A percentile compares a stretch with the other conserved stretches of the same genome.
These are phyloP conservation scores for Scleroderma bovista DNA, from an alignment of 768 basidiomycete species.

Conservation along the genomic window DNA sequence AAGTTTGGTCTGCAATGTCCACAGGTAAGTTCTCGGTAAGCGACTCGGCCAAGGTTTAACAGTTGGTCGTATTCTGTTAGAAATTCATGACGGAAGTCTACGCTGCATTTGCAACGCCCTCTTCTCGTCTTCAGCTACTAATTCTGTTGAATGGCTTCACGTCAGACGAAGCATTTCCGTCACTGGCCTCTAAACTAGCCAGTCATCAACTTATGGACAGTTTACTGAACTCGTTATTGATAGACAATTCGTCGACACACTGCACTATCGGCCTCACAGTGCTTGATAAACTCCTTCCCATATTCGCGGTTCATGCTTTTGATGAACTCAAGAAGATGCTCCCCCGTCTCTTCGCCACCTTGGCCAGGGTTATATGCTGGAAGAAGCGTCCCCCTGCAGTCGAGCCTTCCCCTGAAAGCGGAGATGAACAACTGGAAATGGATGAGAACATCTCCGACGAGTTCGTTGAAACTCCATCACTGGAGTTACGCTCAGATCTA, in stretches of 20 bases:
- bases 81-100: conserved; percentile 67
- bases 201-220: conserved; percentile 58
- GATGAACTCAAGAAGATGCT: conserved; percentile 52
- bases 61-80: conserved; percentile 33
- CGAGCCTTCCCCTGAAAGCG: conserved; percentile 26
- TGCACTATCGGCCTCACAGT: conserved; percentile 60
- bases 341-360: conserved; percentile 59
- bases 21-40: conserved; percentile 42
- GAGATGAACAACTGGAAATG: conserved; percentile 27
- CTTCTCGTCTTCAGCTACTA: conserved; percentile 64
- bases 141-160: conserved; percentile 60
- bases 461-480: conserved; percentile 31
- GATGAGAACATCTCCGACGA: conserved; percentile 13
- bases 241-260: conserved; percentile 72
- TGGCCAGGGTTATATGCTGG: conserved; percentile 75
- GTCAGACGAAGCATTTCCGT: conserved; percentile 47
- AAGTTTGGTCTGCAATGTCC: conserved; percentile 58
- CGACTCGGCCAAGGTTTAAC: conserved; percentile 4
- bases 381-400: conserved; percentile 42
- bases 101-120: conserved; percentile 52
- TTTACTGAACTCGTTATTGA: conserved; percentile 59
- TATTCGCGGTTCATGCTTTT: conserved; percentile 60
- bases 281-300: conserved; percentile 68
- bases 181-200: conserved; percentile 46
- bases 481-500: conserved; percentile 50